These are phyloP conservation scores for Aspergillus pseudoviridinutans DNA, from an alignment of 2,329 filamentous ascomycete species.

Conservation along the genomic window DNA sequence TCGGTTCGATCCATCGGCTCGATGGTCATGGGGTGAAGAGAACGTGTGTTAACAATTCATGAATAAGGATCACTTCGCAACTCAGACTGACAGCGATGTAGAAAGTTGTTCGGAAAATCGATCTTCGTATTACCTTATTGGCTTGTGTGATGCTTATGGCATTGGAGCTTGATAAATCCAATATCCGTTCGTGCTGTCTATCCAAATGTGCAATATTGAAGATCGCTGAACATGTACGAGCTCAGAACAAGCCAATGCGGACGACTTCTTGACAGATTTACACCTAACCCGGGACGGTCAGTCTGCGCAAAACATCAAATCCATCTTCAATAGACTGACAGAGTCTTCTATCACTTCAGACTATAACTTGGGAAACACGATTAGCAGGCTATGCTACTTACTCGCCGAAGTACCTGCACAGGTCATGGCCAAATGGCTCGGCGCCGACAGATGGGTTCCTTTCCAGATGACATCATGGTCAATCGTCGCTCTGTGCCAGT, in stretches of 20 bases:
- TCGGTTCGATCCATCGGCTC: conserved; percentile 17
- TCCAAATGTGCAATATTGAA: conserved; percentile 42
- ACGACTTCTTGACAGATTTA: conserved; percentile 50
- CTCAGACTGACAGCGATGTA: conserved; percentile 45
- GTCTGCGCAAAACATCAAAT: background rate
- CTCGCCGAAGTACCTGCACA: conserved; percentile 55
- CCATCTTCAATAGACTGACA: background rate
- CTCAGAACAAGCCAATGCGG: conserved; percentile 49
- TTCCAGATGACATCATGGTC: conserved; percentile 47
- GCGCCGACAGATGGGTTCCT: conserved; percentile 54
- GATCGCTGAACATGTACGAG: background rate
- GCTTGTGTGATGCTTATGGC: conserved; percentile 57
- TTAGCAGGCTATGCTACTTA: conserved; percentile 53
- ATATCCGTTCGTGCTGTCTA: conserved; percentile 44
- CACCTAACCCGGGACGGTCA: conserved; percentile 21
- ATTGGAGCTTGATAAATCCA: conserved; percentile 57
- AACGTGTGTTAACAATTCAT: conserved; percentile 4
- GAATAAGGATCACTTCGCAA: background rate
- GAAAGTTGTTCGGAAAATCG: conserved; percentile 15
- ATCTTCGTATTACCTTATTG: conserved; percentile 21
- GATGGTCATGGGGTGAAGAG: conserved; percentile 20
- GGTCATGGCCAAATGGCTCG: conserved; percentile 52
- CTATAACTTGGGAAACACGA: conserved; percentile 48
- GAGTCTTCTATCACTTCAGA: conserved; percentile 5
- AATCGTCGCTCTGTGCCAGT: conserved; percentile 38